phyloP scores from a whole-genome alignment of 2,329 filamentous ascomycete genomes.

The Beauveria medogensis region DNA sequence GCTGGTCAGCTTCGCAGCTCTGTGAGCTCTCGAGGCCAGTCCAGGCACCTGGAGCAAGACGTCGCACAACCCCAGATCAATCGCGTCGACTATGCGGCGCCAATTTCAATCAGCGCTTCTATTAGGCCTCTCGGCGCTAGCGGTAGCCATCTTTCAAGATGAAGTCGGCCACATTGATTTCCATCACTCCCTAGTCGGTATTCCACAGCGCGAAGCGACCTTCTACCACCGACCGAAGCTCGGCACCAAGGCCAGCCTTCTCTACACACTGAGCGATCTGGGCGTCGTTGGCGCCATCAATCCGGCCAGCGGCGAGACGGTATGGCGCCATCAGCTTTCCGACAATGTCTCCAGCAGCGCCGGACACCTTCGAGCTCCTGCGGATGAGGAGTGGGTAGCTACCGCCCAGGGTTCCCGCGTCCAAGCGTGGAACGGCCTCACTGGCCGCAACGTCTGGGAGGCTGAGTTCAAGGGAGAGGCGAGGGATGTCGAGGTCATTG shows the following conservation, averaged over 20 bases:
- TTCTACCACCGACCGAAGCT: slow-evolving; percentile 88
- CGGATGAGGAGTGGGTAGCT: slow-evolving; percentile 69
- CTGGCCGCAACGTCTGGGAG: slow-evolving; percentile 73
- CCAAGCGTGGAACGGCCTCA: slow-evolving; percentile 74
- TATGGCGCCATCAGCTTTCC: slow-evolving; percentile 78
- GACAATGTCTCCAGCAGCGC: slow-evolving; percentile 37
- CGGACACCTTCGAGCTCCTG: slow-evolving; percentile 61
- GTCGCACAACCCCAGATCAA: neutral
- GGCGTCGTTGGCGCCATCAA: slow-evolving; percentile 81
- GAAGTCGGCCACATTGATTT: slow-evolving; percentile 90
- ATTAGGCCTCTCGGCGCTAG: slow-evolving; percentile 32
- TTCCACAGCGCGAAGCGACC: slow-evolving; percentile 73
- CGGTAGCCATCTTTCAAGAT: slow-evolving; percentile 70
- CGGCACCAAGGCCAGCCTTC: slow-evolving; percentile 75
- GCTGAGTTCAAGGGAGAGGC: slow-evolving; percentile 49
- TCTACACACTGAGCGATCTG: slow-evolving; percentile 85
- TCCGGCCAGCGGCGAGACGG: slow-evolving; percentile 70
- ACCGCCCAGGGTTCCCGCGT: slow-evolving; percentile 64
- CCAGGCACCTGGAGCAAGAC: neutral
- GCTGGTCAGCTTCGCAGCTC: slow-evolving; percentile 1
- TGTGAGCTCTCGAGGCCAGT: neutral
- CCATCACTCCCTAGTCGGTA: slow-evolving; percentile 76
- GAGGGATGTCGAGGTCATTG: slow-evolving; percentile 69
- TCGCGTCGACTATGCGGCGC: slow-evolving; percentile 25
- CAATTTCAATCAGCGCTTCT: slow-evolving; percentile 28